These are phyloP conservation scores for Solanum chacoense DNA, from an alignment of 305 asterid genomes.

Conservation along the genomic window DNA sequence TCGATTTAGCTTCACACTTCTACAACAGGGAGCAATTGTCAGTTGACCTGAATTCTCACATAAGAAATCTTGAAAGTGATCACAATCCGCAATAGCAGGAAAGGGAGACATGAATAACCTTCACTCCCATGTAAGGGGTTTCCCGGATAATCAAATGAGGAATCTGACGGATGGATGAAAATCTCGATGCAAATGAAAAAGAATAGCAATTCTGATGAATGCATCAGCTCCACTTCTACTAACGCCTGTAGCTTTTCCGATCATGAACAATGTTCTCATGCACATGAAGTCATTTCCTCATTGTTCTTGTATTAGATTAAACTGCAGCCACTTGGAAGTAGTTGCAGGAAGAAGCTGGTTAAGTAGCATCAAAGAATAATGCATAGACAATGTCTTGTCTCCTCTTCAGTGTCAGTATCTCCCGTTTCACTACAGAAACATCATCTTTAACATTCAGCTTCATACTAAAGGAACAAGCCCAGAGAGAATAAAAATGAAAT, in stretches of 20 bases:
- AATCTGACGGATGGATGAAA: neutral
- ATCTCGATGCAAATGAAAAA: neutral
- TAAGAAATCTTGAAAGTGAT: neutral
- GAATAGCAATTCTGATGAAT: neutral
- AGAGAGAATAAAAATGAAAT: neutral
- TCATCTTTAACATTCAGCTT: neutral
- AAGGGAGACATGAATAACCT: neutral
- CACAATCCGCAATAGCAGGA: neutral
- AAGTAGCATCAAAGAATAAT: slow-evolving; percentile 18
- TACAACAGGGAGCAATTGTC: neutral
- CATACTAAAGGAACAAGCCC: neutral
- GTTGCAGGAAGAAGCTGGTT: neutral
- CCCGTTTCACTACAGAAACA: slow-evolving; percentile 25
- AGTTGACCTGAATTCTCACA: neutral
- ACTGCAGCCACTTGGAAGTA: neutral
- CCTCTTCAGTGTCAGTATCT: slow-evolving; percentile 27
- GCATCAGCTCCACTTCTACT: neutral
- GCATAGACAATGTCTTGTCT: slow-evolving; percentile 26
- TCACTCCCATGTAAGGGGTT: neutral
- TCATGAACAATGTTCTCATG: neutral
- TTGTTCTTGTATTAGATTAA: neutral
- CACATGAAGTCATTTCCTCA: neutral
- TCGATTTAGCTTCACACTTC: neutral
- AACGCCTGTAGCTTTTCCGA: neutral
- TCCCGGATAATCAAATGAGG: neutral